Evolutionary conservation across 441 rosid species (phyloP), one percentile per base, ranked within the genome.

Genomic region (Eutrema salsugineum): DNA sequence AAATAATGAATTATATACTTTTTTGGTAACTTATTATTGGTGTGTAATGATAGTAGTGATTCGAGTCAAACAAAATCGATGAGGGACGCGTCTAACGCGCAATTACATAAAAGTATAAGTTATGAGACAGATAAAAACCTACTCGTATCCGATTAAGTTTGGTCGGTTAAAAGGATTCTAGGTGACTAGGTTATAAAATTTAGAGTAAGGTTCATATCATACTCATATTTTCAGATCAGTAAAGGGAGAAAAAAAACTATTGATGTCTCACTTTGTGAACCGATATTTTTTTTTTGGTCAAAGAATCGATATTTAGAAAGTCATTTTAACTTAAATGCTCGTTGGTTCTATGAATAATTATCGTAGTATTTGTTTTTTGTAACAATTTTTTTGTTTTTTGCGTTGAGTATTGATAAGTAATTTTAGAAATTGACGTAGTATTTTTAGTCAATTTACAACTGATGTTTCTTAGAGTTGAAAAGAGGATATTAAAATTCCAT

Each of bases 31-130:
- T 28, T 30, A 19, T 36, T 60, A 14, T 28, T 61, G 68, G 43
- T 15, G 1, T 32, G 36, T 22, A 49, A 15, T 42, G 75, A 71
- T 51, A 19, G 53, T 51, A 19, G 53, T 50, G 53, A 40, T 19
- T 16, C 3, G 51, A 51, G 63, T 63, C 44, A 40, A 42, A 32
- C 44, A 62, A 20, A 22, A 53, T 62, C 27, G 55, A 50, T 7
- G 27, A 71, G 44, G n/a, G n/a, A 51, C 48, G 69, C 55, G 43
- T 62, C 17, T 51, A 42, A 50, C 68, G 36, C 35, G 28, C 42
- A 40, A 30, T 71, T 40, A 19, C 60, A 49, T 39, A 49, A 60
- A 38, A 28, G 3, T 46, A 46, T 43, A 43, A 12, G 7, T 27
- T 58, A 12, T 39, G 50, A 58, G 39, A 70, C 32, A 27, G 22